Evolutionary conservation across 2,329 filamentous ascomycete species (phyloP), one percentile per base, ranked within the genome.

Genomic region (Coccinonectria pachysandricola): DNA sequence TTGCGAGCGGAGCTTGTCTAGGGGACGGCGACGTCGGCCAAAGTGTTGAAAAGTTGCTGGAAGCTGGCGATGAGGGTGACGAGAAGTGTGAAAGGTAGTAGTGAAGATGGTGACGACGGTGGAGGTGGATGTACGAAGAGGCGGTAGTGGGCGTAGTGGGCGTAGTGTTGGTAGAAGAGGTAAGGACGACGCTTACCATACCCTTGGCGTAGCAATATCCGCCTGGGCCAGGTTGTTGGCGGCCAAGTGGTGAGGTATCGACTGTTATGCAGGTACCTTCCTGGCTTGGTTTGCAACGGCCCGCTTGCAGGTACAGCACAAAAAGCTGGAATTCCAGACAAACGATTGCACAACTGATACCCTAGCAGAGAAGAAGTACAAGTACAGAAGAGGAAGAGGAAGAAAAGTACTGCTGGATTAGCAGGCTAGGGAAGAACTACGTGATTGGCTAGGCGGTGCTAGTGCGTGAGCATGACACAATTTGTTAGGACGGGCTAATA

Each of bases 381-480:
- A n/a, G n/a, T n/a, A n/a, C n/a, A n/a, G n/a, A n/a, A n/a, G n/a
- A n/a, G n/a, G n/a, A n/a, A n/a, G n/a, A n/a, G n/a, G n/a, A n/a
- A n/a, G n/a, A n/a, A n/a, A n/a, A n/a, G n/a, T n/a, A n/a, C n/a
- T n/a, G n/a, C n/a, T n/a, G 39, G 34, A 36, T 37, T 48, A 34
- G 31, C 35, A 33, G 33, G 27, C 47, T 43, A 47, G 45, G 45
- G 47, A 45, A 49, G 27, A 31, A 26, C 21, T 34, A 34, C 16
- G 23, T 26, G 37, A 48, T 50, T 49, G 46, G 46, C 16, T 34
- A 24, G 36, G 23, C 23, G 24, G 21, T 20, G 27, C 36, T 45
- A 46, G 46, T 39, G 46, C 30, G 26, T 23, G 35, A 47, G 42
- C 41, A 50, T 49, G 46, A 49, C 46, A 49, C 46, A 49, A 49